These are phyloP conservation scores for Aspergillus cavernicola DNA, from an alignment of 495 filamentous ascomycete species.

Conservation along the genomic window DNA sequence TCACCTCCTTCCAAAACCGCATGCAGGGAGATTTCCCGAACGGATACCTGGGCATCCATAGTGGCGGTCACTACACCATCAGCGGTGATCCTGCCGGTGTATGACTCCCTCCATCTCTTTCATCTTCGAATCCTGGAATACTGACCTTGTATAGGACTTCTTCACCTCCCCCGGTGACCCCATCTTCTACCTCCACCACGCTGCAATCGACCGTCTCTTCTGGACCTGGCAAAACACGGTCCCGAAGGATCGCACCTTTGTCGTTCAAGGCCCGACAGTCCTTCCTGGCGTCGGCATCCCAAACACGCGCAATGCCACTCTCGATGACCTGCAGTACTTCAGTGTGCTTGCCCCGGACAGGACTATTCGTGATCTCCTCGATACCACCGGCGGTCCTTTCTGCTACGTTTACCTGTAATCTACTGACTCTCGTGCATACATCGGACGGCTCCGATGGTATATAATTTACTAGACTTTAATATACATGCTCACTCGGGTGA, in stretches of 20 bases:
- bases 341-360: constrained; percentile 15
- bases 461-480: not conserved
- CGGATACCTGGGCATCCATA: constrained; percentile 26
- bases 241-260: constrained; percentile 16
- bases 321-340: constrained; percentile 12
- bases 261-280: constrained; percentile 12
- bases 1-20: constrained; percentile 15
- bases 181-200: constrained; percentile 56
- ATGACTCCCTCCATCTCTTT: not conserved
- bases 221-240: constrained; percentile 50
- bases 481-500: not conserved
- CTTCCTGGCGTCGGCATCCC: constrained; percentile 4
- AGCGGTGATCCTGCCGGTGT: constrained; percentile 19
- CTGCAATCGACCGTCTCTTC: constrained; percentile 55
- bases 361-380: constrained; percentile 27
- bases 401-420: constrained; percentile 42
- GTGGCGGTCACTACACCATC: constrained; percentile 32
- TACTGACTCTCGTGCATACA: not conserved
- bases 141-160: constrained; percentile 27
- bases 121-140: constrained; percentile 13
- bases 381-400: constrained; percentile 41
- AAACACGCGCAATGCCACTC: constrained; percentile 7
- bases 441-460: not conserved
- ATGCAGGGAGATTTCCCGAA: constrained; percentile 18
- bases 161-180: constrained; percentile 44